Conservation (phyloP, 345 rosid genomes). For the Aquilaria yunnanensis region DNA sequence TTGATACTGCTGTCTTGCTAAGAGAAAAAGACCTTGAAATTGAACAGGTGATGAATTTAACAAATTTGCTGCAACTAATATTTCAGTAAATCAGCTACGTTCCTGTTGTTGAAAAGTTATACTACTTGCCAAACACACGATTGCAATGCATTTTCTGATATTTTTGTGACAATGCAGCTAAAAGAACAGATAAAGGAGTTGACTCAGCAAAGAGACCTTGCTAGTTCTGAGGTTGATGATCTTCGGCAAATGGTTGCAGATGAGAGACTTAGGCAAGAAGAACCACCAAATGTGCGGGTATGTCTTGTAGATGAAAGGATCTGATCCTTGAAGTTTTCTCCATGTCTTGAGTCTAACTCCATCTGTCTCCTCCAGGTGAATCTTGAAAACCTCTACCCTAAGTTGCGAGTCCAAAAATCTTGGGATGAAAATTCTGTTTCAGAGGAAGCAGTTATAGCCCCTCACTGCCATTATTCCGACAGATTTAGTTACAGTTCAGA, state of each 20-base stretch:
- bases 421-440: constrained; percentile 45
- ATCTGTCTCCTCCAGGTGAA: constrained; percentile 33
- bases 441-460: constrained; percentile 29
- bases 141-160: neutral
- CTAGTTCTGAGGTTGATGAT: constrained; percentile 56
- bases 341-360: constrained; percentile 9
- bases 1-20: constrained; percentile 42
- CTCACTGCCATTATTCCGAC: constrained; percentile 37
- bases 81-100: neutral
- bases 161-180: constrained; percentile 38
- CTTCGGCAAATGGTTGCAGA: constrained; percentile 35
- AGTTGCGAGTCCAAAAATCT: constrained; percentile 55
- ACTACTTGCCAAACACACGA: too few relatives aligned
- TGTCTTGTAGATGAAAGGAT: constrained; percentile 1
- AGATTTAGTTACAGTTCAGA: constrained; percentile 46
- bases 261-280: constrained; percentile 27
- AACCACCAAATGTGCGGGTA: constrained; percentile 30
- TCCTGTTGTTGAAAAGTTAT: too few relatives aligned
- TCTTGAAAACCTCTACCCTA: constrained; percentile 52
- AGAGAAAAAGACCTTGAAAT: constrained; percentile 77
- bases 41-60: constrained; percentile 44
- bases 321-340: neutral
- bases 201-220: constrained; percentile 45
- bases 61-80: constrained; percentile 2
- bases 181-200: constrained; percentile 50